A percentile compares a stretch with the other conserved stretches of the same genome.
Evolutionary conservation across 441 rosid species (phyloP).

Genomic region (Kokia cookei): DNA sequence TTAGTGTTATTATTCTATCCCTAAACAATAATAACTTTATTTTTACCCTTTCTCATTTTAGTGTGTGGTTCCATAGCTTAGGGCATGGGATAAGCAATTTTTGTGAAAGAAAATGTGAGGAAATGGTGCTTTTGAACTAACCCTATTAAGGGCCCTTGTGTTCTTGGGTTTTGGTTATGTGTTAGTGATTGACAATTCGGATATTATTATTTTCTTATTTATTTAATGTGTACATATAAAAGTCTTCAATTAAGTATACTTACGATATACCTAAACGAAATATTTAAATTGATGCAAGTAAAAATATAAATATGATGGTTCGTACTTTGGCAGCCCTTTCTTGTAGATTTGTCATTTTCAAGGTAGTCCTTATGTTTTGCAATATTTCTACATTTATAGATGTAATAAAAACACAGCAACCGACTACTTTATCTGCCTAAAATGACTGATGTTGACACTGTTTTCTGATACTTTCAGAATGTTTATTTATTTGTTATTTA

Average conservation of each 20-base stretch:
- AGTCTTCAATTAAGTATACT: neutral
- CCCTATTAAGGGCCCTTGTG: no score
- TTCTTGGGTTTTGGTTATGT: neutral
- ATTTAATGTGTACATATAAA: neutral
- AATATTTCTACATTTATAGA: no score
- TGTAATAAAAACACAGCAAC: neutral
- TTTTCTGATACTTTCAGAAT: neutral
- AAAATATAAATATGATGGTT: no score
- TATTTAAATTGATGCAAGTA: no score
- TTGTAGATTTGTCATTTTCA: neutral
- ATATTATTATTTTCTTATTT: neutral
- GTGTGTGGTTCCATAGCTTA: neutral
- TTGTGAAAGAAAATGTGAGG: neutral
- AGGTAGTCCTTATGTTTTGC: neutral
- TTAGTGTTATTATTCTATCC: no score
- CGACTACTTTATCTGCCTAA: neutral
- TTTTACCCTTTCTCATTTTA: no score
- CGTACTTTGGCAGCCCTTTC: no score
- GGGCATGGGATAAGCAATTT: slow-evolving; percentile 20
- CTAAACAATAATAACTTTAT: no score
- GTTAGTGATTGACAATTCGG: slow-evolving; percentile 14
- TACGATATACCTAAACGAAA: neutral
- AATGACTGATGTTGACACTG: neutral
- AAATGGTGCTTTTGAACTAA: slow-evolving; percentile 7
- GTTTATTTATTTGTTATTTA: no score